phyloP scores from a whole-genome alignment of 1,284 basidiomycete species.

The Phenoliferia sp. region DNA sequence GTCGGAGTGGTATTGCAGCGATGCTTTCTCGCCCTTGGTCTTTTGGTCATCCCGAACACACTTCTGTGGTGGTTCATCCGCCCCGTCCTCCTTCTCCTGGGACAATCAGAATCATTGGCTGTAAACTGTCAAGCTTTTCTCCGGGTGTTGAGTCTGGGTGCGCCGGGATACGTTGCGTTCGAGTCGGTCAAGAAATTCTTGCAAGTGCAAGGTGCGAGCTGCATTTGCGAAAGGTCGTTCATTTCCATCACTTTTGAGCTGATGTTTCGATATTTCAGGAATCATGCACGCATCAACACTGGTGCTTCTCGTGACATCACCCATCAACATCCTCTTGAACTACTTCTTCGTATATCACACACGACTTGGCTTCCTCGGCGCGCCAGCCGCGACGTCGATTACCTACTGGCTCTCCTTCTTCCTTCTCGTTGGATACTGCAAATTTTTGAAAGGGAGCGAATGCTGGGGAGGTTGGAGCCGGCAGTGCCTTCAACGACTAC shows the following conservation, averaged over 20 bases:
- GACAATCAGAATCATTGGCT: conserved; percentile 57
- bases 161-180: conserved; percentile 67
- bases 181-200: conserved; percentile 71
- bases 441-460: conserved; percentile 43
- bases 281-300: conserved; percentile 67
- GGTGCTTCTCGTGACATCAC: conserved; percentile 56
- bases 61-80: conserved; percentile 58
- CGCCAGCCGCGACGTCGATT: conserved; percentile 59
- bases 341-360: conserved; percentile 59
- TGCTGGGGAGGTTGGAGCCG: conserved; percentile 61
- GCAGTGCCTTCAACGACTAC: conserved; percentile 50
- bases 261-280: conserved; percentile 45
- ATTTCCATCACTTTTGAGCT: not conserved
- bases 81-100: conserved; percentile 57
- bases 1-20: conserved; percentile 65
- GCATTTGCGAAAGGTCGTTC: conserved; percentile 1
- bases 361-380: conserved; percentile 57
- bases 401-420: conserved; percentile 65
- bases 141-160: conserved; percentile 58
- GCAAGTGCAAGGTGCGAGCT: conserved; percentile 61
- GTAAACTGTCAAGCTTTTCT: conserved; percentile 59
- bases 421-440: conserved; percentile 47
- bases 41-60: conserved; percentile 58
- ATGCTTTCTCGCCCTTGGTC: conserved; percentile 58
- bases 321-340: conserved; percentile 60